These are phyloP conservation scores for Mycosphaerella arachidis DNA, from an alignment of 2,329 filamentous ascomycete genomes.

Conservation along the genomic window DNA sequence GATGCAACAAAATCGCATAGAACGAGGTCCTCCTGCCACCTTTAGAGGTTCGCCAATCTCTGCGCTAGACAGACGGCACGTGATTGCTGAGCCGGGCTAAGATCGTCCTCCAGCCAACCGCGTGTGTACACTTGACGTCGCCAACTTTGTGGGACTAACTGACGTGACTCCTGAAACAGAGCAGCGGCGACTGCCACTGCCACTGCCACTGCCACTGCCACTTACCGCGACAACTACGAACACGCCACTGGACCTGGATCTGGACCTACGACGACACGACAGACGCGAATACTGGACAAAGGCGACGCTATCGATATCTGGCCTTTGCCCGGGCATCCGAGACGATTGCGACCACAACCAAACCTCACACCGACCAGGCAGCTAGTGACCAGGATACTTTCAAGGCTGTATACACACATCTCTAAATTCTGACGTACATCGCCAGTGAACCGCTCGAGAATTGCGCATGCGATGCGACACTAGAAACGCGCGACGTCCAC, in stretches of 20 bases:
- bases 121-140: background rate
- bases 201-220: background rate
- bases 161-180: background rate
- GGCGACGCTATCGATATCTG: background rate
- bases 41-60: background rate
- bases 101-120: background rate
- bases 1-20: background rate
- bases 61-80: background rate
- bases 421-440: background rate
- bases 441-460: background rate
- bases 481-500: constrained; percentile 28
- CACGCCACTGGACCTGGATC: background rate
- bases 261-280: constrained; percentile 1
- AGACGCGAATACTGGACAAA: background rate
- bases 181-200: background rate
- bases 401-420: background rate
- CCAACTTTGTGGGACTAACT: background rate
- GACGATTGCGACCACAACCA: constrained; percentile 1
- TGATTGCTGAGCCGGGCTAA: background rate
- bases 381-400: background rate
- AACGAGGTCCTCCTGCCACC: background rate
- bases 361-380: background rate
- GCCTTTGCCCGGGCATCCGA: background rate
- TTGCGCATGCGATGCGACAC: constrained; percentile 26
- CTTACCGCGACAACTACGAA: background rate